phyloP scores from a whole-genome alignment of 108 stramenopile genomes.

The Nitzschia inconspicua region DNA sequence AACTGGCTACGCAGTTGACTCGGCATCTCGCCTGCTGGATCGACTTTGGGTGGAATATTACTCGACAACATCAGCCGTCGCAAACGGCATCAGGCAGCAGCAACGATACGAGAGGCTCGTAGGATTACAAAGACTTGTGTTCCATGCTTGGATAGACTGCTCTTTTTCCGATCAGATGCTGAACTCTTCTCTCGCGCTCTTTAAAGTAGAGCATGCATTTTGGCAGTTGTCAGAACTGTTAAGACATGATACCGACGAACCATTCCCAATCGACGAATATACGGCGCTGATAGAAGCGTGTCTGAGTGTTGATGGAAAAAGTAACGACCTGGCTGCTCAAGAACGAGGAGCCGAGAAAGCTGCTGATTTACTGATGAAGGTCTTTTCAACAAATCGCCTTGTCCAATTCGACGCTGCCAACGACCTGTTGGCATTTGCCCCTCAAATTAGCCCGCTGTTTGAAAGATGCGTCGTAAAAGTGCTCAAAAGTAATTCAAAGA shows the following conservation, averaged over 20 bases:
- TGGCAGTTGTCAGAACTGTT: not conserved
- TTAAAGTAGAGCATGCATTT: conserved; percentile 1
- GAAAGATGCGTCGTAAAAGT: conserved; percentile 1
- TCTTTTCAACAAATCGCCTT: conserved; percentile 1
- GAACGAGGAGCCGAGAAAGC: conserved; percentile 1
- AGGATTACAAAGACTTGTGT: conserved; percentile 2
- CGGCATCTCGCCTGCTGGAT: conserved; percentile 11
- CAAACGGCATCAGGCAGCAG: not conserved
- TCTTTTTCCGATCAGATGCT: not conserved
- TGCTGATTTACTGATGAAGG: conserved; percentile 1
- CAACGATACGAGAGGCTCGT: not conserved
- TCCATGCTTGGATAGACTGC: conserved; percentile 20
- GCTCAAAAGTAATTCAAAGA: not conserved
- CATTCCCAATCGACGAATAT: conserved; percentile 18
- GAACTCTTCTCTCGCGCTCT: conserved; percentile 6
- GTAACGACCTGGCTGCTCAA: not conserved
- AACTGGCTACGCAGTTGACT: conserved; percentile 9
- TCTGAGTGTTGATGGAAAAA: not conserved
- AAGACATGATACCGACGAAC: not conserved
- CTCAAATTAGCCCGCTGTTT: conserved; percentile 1
- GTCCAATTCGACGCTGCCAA: not conserved
- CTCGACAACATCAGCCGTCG: not conserved
- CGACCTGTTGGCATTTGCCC: not conserved
- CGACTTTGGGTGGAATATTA: conserved; percentile 11
- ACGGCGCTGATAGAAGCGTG: conserved; percentile 7